Evolutionary conservation across 768 basidiomycete species (phyloP).

Genomic region (Fomitopsis serialis): DNA sequence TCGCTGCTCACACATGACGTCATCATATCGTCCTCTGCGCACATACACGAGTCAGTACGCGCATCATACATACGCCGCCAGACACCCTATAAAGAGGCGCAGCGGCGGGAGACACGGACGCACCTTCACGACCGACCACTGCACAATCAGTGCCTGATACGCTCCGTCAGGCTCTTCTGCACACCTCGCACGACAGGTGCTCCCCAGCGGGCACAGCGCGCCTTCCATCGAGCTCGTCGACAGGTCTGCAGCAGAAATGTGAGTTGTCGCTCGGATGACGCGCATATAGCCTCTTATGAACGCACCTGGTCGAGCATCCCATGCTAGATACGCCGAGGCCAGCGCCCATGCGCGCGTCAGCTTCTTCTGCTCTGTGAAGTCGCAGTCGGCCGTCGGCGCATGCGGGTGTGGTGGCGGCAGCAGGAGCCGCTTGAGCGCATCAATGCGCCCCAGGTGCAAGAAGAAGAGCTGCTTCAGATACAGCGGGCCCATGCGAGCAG

Average conservation of each 20-base stretch:
- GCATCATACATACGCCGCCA: not conserved
- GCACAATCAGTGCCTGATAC: slow-evolving; percentile 64
- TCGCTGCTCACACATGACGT: not conserved
- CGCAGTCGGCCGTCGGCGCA: slow-evolving; percentile 61
- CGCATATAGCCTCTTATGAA: slow-evolving; percentile 1
- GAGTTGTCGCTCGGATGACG: not conserved
- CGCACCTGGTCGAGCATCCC: slow-evolving; percentile 78
- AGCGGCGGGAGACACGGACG: slow-evolving; percentile 7
- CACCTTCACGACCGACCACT: slow-evolving; percentile 81
- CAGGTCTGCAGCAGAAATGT: slow-evolving; percentile 42
- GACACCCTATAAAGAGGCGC: not conserved
- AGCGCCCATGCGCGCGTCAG: slow-evolving; percentile 78
- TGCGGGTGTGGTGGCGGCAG: slow-evolving; percentile 73
- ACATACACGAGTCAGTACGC: not conserved
- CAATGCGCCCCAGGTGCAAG: slow-evolving; percentile 76
- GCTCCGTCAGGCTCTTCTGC: slow-evolving; percentile 55
- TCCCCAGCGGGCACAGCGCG: slow-evolving; percentile 66
- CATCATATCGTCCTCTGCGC: slow-evolving; percentile 2
- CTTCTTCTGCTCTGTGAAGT: slow-evolving; percentile 74
- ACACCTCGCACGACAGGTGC: slow-evolving; percentile 66
- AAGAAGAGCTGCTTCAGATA: slow-evolving; percentile 82
- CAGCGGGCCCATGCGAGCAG: slow-evolving; percentile 61
- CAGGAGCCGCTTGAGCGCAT: slow-evolving; percentile 76
- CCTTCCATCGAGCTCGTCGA: slow-evolving; percentile 69
- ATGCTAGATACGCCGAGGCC: slow-evolving; percentile 76